Base-by-base conservation (phyloP, 768 basidiomycete species). In the Leccinum subgranulosum region DNA sequence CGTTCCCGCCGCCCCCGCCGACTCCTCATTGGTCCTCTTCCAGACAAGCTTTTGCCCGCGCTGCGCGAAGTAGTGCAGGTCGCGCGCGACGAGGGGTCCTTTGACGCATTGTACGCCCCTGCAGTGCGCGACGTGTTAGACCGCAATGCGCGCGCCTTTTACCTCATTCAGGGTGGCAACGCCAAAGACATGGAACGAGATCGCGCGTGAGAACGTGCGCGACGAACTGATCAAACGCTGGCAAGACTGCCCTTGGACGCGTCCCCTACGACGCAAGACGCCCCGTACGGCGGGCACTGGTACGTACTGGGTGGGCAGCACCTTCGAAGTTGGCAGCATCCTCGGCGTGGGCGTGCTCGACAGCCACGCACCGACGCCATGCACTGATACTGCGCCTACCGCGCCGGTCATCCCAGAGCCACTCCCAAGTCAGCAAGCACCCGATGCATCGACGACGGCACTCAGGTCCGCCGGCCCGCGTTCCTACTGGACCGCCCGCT, bases 241-340 rank as follows among this genome's bases (percentile, higher is more conserved):
- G 87, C 78, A 76, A 61, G 77, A 84, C 41, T 88, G 81, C 52
- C 85, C 86, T 51, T 92, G 89, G 87, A 83, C 80, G 1, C 61
- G 70, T 54, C 66, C 79, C 46, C 74, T 80, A 70, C 70, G 65
- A 29, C 73, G 68, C 19, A 69, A 55, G 14, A 31, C 33, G 48
- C 63, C 36, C 55, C 58, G 45, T 10, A 19, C 12, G 14, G 12
- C 23, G 17, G 36, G 53, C n/a, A 10, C n/a, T n/a, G 54, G 62
- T 14, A 72, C 67, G 12, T 75, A 73, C 21, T 91, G 88, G 88
- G 79, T 88, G 28, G 88, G 91, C 27, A 78, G 77, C 23, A 89
- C 84, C 58, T 93, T 93, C 60, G 87, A 90, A 64, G 77, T 93
- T 34, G 91, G 91, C 3, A 79, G 79, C 19, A 79, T 93, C 59